Evolutionary conservation across 2,329 filamentous ascomycete genomes (phyloP), one percentile per base, ranked within the genome.

Genomic region (Aspergillus sp.): DNA sequence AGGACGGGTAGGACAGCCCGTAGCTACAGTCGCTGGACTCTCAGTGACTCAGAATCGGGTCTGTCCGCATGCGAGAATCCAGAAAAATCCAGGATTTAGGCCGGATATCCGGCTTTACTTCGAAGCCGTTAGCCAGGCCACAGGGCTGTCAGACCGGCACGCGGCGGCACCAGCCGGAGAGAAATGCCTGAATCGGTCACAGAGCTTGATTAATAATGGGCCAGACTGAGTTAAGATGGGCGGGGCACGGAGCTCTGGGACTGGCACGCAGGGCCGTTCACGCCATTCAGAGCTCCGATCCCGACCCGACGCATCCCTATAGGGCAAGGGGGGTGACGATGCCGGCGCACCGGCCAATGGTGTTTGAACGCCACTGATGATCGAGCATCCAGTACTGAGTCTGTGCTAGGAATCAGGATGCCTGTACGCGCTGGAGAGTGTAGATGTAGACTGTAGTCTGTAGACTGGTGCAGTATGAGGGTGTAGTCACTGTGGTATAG

Each of bases 301-400:
- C 53, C 59, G 51, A 55, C 26, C 53, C 58, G 53, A 30, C 26
- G 48, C 20, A 53, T 61, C 58, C 56, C 54, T 62, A 61, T 58
- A 61, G 51, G 56, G 58, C 60, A 56, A 34, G n/a, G 18, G 24
- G n/a, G 6, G 8, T 42, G 48, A 26, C 9, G 22, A 51, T 30
- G 38, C 8, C 22, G 8, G 13, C 20, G 5, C 36, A 18, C 15
- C n/a, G 34, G 26, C 42, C 42, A 47, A 55, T 32, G 15, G 11
- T 9, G 42, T 43, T 48, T 38, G 38, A 48, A 48, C 43, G 45
- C 36, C 26, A 30, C 11, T 30, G 26, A 30, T 47, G 48, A 56
- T 61, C 57, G 63, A 64, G 62, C 62, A 62, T 20, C n/a, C n/a
- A n/a, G n/a, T n/a, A n/a, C n/a, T n/a, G n/a, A n/a, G n/a, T n/a